Percentiles rank a stretch among this genome's conserved stretches.
Conservation (phyloP, 306 rosid genomes). For the Quercus cerris region DNA sequence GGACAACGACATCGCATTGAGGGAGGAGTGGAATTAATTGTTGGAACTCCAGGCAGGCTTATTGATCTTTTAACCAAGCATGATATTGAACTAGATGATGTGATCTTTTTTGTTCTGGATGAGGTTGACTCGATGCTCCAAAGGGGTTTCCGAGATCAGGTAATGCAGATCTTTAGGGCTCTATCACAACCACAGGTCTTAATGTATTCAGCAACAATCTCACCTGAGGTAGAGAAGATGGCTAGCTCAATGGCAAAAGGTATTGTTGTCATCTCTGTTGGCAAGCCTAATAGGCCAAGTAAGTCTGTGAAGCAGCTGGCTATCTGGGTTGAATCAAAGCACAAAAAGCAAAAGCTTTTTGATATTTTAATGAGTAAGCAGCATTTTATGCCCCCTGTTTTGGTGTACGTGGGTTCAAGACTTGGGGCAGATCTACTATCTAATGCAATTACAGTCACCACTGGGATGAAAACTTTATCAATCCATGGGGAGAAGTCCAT, state of each 20-base stretch:
- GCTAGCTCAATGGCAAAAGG: conserved; percentile 51
- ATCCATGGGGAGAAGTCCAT: conserved; percentile 85
- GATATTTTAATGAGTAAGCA: conserved; percentile 63
- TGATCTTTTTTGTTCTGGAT: conserved; percentile 65
- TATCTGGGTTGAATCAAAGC: conserved; percentile 79
- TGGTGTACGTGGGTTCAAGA: conserved; percentile 67
- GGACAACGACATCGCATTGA: conserved; percentile 72
- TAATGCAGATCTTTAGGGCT: conserved; percentile 68
- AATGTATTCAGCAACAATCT: conserved; percentile 81
- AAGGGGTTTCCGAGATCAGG: conserved; percentile 79
- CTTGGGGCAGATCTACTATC: conserved; percentile 84
- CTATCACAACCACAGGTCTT: conserved; percentile 73
- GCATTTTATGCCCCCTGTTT: conserved; percentile 78
- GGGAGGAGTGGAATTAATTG: conserved; percentile 82
- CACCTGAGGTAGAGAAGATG: conserved; percentile 66
- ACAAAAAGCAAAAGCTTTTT: conserved; percentile 78
- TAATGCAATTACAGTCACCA: conserved; percentile 62
- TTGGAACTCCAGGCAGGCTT: conserved; percentile 83
- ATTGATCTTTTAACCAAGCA: conserved; percentile 71
- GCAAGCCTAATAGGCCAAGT: conserved; percentile 65
- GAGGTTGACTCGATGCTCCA: conserved; percentile 89
- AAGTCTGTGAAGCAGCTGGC: conserved; percentile 79
- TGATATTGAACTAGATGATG: conserved; percentile 57
- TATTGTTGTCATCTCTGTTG: conserved; percentile 47
- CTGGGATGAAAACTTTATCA: conserved; percentile 62